A percentile compares a stretch with the other conserved stretches of the same genome.
Conservation (phyloP, 345 rosid species). For the Salix purpurea region DNA sequence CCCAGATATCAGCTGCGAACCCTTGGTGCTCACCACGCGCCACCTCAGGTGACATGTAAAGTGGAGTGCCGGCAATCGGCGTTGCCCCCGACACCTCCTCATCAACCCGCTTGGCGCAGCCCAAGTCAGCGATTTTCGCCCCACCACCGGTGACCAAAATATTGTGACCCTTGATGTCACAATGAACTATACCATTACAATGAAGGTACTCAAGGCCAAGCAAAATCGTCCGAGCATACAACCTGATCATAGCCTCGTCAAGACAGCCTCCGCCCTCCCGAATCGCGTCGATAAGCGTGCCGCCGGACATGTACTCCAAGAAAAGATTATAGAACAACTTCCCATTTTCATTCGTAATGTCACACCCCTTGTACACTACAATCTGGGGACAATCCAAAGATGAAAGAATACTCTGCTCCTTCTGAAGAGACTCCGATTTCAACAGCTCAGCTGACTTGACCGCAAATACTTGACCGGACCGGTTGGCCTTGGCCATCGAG, state of each 20-base stretch:
- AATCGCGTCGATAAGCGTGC: slow-evolving; percentile 50
- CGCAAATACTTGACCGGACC: slow-evolving; percentile 40
- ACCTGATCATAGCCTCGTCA: slow-evolving; percentile 38
- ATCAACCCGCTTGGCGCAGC: slow-evolving; percentile 41
- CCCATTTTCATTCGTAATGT: slow-evolving; percentile 47
- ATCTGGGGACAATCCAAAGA: slow-evolving; percentile 47
- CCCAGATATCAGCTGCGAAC: slow-evolving; percentile 57
- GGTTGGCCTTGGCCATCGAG: slow-evolving; percentile 25
- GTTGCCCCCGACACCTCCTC: not conserved
- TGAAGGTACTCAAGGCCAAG: slow-evolving; percentile 55
- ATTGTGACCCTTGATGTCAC: slow-evolving; percentile 66
- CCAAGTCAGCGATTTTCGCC: slow-evolving; percentile 58
- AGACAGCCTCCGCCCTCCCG: slow-evolving; percentile 33
- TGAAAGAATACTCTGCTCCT: slow-evolving; percentile 41
- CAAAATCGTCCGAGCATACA: slow-evolving; percentile 42
- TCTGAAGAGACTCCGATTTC: slow-evolving; percentile 30
- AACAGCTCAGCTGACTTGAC: slow-evolving; percentile 49
- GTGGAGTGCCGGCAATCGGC: slow-evolving; percentile 42
- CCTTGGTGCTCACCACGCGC: slow-evolving; percentile 54
- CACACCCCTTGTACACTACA: slow-evolving; percentile 60
- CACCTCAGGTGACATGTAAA: slow-evolving; percentile 69
- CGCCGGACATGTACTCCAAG: slow-evolving; percentile 63
- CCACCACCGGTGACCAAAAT: slow-evolving; percentile 37
- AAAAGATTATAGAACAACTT: slow-evolving; percentile 48
- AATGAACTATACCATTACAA: slow-evolving; percentile 55